phyloP scores from a whole-genome alignment of 345 rosid genomes.

The Nephelium lappaceum region DNA sequence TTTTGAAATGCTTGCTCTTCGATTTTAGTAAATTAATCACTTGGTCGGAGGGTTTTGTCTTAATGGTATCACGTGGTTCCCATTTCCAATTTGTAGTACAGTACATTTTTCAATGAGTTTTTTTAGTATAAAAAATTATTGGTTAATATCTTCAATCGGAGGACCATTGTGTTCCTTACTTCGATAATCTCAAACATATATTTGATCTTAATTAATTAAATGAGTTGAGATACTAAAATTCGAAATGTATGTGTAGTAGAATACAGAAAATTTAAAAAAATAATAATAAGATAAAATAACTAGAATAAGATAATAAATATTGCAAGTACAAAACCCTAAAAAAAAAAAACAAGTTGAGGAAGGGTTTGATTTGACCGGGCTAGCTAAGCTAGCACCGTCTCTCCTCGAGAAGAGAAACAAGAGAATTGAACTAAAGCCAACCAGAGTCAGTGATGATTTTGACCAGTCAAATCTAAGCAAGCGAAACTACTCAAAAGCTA shows the following conservation, averaged over 20 bases:
- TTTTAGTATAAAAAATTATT: not conserved
- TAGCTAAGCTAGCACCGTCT: not conserved
- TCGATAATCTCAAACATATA: slow-evolving; percentile 8
- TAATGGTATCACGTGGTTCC: slow-evolving; percentile 92
- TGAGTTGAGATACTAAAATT: not conserved
- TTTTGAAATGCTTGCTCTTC: slow-evolving; percentile 4
- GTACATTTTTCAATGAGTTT: slow-evolving; percentile 33
- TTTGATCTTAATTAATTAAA: not conserved
- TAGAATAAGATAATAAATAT: not conserved
- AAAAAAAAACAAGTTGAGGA: not conserved
- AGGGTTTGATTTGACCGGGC: not conserved
- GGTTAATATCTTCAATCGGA: not conserved
- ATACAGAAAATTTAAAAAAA: too few species aligned
- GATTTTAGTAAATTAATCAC: slow-evolving; percentile 42
- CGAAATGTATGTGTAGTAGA: not conserved
- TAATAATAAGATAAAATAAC: too few species aligned
- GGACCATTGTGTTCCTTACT: not conserved
- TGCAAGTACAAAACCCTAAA: not conserved
- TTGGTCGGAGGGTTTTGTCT: slow-evolving; percentile 73
- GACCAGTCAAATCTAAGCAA: slow-evolving; percentile 23
- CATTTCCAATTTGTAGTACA: slow-evolving; percentile 51
- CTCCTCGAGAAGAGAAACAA: slow-evolving; percentile 19
- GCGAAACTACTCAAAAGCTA: not conserved
- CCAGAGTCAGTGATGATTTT: not conserved
- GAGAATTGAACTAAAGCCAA: not conserved